These are phyloP conservation scores for Plasmodium relictum DNA, from an alignment of 169 alveolate genomes.

Conservation along the genomic window DNA sequence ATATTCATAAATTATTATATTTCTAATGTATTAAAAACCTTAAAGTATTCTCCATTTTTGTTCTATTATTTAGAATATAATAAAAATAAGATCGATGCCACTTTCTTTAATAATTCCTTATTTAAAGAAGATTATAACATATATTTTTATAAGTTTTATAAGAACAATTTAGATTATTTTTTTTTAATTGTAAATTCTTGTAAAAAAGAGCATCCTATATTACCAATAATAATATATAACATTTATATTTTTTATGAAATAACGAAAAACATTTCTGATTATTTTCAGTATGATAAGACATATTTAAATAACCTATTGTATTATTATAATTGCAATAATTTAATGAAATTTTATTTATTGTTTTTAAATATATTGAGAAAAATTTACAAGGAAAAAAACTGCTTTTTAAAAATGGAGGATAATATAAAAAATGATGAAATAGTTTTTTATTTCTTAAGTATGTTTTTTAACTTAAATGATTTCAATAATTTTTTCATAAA, in stretches of 20 bases:
- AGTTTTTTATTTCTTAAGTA: background rate
- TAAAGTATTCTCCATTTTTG: background rate
- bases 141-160: background rate
- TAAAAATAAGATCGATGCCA: background rate
- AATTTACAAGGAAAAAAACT: background rate
- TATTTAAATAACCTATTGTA: background rate
- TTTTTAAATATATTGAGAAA: background rate
- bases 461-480: background rate
- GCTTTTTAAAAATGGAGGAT: background rate
- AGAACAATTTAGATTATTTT: background rate
- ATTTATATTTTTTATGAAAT: constrained; percentile 1
- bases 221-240: constrained; percentile 1
- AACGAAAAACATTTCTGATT: background rate
- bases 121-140: background rate
- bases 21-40: background rate
- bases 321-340: background rate
- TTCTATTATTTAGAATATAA: background rate
- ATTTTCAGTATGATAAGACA: background rate
- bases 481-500: background rate
- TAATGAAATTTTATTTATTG: background rate
- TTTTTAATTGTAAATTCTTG: background rate
- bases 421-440: background rate
- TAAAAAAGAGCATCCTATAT: background rate
- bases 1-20: background rate
- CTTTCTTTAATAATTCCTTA: background rate